Evolutionary conservation across 805 yeast genomes (phyloP), one percentile per base, ranked within the genome.

Genomic region (Teunomyces cretensis): DNA sequence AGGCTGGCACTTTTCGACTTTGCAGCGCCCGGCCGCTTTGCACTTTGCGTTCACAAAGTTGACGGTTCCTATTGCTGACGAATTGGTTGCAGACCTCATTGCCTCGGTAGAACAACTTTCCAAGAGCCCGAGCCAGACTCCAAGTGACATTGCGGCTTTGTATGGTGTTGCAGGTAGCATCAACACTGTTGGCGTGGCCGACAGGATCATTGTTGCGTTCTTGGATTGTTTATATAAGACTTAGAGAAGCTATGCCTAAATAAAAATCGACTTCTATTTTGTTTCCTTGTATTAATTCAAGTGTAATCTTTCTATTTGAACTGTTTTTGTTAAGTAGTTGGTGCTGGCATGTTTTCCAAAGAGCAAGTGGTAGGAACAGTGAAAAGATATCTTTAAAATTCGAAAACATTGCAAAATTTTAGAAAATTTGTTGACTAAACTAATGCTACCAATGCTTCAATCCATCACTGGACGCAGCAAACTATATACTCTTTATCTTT

Each of bases 101-200:
- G 57, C 60, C 9, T 30, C 27, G 7, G 32, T 30, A 9, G 78
- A 73, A 28, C 60, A 80, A 46, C 62, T 65, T 30, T 53, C 50
- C 7, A 49, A 49, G 7, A 50, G 60, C 9, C 72, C 72, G 8
- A 40, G 42, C 30, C 48, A 41, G 4, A 78, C 80, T 15, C 48
- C 56, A 11, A 63, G 79, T 32, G 88, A 86, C 46, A 88, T 96
- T 1, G 94, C 96, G 12, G 96, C 94, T 2, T 61, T 92, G 37
- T 92, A 92, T 58, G 99, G 99, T 53, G 95, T 92, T 39, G 98
- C 98, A 2, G 97, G 97, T 6, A 87, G 94, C 57, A 80, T 94
- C 16, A 72, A 79, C 46, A 89, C 97, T 0, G 78, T 83, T 0
- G 94, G 96, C 2, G 82, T 94, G 11, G 97, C 90, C 9, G 96